These are phyloP conservation scores for Kingdonia uniflora DNA, from an alignment of 164 flowering plant genomes.

Conservation along the genomic window DNA sequence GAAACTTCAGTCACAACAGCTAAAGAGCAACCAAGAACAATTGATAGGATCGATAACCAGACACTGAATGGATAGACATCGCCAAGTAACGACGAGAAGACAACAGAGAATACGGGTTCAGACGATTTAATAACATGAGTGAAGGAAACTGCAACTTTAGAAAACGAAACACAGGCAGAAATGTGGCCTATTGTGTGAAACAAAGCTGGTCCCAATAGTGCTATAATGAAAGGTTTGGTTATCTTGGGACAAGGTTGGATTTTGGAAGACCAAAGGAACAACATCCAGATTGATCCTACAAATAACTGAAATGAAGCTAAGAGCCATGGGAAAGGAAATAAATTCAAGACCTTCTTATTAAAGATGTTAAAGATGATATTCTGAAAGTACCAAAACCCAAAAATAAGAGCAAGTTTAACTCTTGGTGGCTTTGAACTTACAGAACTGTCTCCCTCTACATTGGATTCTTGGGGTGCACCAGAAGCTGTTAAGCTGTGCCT, in stretches of 20 bases:
- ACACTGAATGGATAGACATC: slow-evolving; percentile 59
- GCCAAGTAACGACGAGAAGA: slow-evolving; percentile 70
- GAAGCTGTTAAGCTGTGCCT: slow-evolving; percentile 26
- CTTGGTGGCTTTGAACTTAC: slow-evolving; percentile 30
- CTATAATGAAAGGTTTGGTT: slow-evolving; percentile 56
- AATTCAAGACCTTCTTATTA: slow-evolving; percentile 73
- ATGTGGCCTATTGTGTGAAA: slow-evolving; percentile 90
- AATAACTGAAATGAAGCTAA: slow-evolving; percentile 75
- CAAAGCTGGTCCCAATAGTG: slow-evolving; percentile 78
- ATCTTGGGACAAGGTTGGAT: slow-evolving; percentile 69
- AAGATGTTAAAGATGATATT: slow-evolving; percentile 86
- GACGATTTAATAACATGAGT: slow-evolving; percentile 90
- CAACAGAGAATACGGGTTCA: slow-evolving; percentile 78
- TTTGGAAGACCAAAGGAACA: slow-evolving; percentile 59
- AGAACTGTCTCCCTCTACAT: slow-evolving; percentile 18
- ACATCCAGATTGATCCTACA: slow-evolving; percentile 81
- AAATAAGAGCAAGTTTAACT: slow-evolving; percentile 51
- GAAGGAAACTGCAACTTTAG: slow-evolving; percentile 94
- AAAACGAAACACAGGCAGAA: slow-evolving; percentile 83
- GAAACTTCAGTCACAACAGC: slow-evolving; percentile 85
- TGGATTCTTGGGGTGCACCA: no score
- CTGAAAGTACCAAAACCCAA: slow-evolving; percentile 84
- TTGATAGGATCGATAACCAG: slow-evolving; percentile 80
- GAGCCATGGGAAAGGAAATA: slow-evolving; percentile 85
- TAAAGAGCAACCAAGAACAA: slow-evolving; percentile 74